Evolutionary conservation across 2,329 filamentous ascomycete genomes (phyloP), one percentile per base, ranked within the genome.

Genomic region (Dothidotthia symphoricarpi): DNA sequence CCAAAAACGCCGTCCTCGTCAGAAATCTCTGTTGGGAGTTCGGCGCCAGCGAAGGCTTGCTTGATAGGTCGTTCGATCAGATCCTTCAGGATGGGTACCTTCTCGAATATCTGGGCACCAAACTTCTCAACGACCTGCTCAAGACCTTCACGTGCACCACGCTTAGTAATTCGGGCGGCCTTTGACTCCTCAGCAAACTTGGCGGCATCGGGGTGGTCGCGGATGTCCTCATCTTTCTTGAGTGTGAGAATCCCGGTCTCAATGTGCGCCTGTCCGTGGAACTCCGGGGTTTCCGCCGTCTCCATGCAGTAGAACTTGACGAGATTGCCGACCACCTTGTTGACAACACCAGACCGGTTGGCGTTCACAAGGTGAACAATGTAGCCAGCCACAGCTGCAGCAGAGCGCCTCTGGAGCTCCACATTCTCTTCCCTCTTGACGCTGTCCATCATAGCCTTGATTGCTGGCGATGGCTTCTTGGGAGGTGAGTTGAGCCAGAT

Each of bases 241-340:
- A 98, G 82, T 0, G 93, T 97, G 12, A 98, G 71, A 39, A 98
- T 93, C 11, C 85, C 84, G 48, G 83, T 82, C 30, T 84, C 86
- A 58, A 94, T 84, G 28, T 75, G 66, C 2, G 85, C 86, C 57
- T 97, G 93, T 17, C 86, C 83, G 4, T 84, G 81, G 63, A 97
- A 97, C 59, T 97, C 93, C 0, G 93, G 93, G 0, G 94, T 98
- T 66, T 98, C 94, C 0, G 93, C 91, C 1, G 94, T 95, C 63
- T 98, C 93, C 58, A 96, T 88, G 60, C 93, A 98, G 48, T 89
- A 95, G 68, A 96, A 98, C 61, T 96, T 97, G 70, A 95, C 88
- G 35, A 98, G 69, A 60, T 98, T 98, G 31, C 87, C 83, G 17
- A 97, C 90, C 11, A 98, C 86, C 70, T 98, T 98, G 65, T 96